Base-by-base conservation (phyloP, 495 filamentous ascomycete species). In the Articulospora tetracladia region DNA sequence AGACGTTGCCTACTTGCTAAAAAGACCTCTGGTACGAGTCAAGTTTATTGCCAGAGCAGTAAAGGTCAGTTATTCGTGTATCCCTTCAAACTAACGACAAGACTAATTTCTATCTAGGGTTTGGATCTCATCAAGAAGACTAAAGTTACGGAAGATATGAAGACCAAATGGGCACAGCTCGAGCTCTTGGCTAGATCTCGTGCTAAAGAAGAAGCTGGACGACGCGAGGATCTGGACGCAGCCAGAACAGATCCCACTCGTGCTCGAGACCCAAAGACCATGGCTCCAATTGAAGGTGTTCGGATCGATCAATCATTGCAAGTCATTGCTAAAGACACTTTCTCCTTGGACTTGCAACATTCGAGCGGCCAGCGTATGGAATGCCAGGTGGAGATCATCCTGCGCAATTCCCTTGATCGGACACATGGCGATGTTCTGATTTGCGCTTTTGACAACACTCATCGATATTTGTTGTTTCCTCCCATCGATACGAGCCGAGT, bases 1-100 rank as follows among this genome's bases (percentile, higher is more conserved):
- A 50, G 93, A 98, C 75, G 94, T 99, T 57, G 94, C 93, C 12
- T 96, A 91, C 69, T 74, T 99, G 20, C 77, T 98, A 41, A 97
- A 96, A 71, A 79, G 93, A 53, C 94, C 94, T 2, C 74, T 98
- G 41, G 88, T 96, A 15, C 83, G 94, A 52, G 73, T 97, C 55
- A 98, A 97, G 70, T 89, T 92, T 72, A 82, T 98, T 55, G 79
- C 86, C 24, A 96, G 91, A 70, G 89, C 89, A 30, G 83, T 95
- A 67, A 92, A 90, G 46, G 66, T 69, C 23, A 57, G 59, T 34
- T 13, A 39, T 47, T 75, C 88, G 84, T 71, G 63, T 72, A 67
- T 19, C 64, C 46, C 69, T 60, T 68, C 24, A 24, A 50, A 12
- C 25, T 24, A 12, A 24, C 20, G 13, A 24, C 17, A 3, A 22